Base-by-base conservation (phyloP, 345 rosid species). In the Trapa bicornis region DNA sequence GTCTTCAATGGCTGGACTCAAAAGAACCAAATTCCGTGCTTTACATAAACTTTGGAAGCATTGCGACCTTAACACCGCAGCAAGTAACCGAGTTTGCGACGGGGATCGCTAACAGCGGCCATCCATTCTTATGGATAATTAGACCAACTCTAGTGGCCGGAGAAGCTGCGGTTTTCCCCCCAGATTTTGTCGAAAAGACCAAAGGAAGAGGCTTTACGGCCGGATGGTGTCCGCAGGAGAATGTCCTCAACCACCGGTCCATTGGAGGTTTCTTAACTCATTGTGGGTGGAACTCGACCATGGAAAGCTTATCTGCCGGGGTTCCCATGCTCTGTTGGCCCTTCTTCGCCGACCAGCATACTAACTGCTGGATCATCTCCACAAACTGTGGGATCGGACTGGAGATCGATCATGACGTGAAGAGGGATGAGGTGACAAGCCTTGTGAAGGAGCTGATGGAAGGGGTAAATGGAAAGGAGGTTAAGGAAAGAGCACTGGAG, bases 301-400 rank as follows among this genome's bases (percentile, higher is more conserved):
- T 22, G 29, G 29, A 22, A 22, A 22, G 71, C 57, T 3, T 73
- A 22, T 17, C 71, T 8, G 57, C 13, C 0, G 75, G 75, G 13
- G 72, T 73, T 10, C 72, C 75, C 16, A 15, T 73, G 56, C 12
- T 63, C 9, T 73, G 72, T 57, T 73, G 75, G 72, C 75, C 75
- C 17, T 64, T 67, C 56, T 73, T 73, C 37, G 75, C 68, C 1
- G 75, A 73, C 17, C 75, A 73, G 15, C 72, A 68, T 33, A 73
- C 63, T 17, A 73, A 73, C 35, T 73, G 75, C 39, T 0, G 62
- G 71, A 78, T 61, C 9, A 47, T 74, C 3, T 81, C 78, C 67
- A 61, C 35, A 3, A 53, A 66, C 10, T 81, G 82, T 82, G 73
- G 65, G 35, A 60, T 81, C 22, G 82, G 84, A 65, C 68, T 78